Evolutionary conservation across 2,329 filamentous ascomycete species (phyloP).

Genomic region (Dactylellina parvicollis): DNA sequence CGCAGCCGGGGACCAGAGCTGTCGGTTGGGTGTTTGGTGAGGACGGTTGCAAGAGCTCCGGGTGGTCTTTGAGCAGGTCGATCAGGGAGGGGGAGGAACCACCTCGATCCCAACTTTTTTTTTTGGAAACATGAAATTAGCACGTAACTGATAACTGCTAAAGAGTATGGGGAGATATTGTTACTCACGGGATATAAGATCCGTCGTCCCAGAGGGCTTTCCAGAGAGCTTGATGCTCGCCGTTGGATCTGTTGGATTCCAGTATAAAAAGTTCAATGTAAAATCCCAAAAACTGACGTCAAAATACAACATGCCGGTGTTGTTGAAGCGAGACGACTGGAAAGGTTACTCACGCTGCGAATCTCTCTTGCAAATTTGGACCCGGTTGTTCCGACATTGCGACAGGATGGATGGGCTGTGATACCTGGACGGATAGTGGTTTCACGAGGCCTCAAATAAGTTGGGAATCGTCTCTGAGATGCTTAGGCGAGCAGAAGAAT

Average conservation of each 20-base stretch:
- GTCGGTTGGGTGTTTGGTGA: slow-evolving; percentile 60
- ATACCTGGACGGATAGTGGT: background rate
- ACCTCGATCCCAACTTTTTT: slow-evolving; percentile 66
- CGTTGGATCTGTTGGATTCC: slow-evolving; percentile 18
- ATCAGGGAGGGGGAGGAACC: slow-evolving; percentile 67
- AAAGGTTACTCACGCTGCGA: slow-evolving; percentile 38
- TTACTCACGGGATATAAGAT: slow-evolving; percentile 27
- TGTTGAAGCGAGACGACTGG: background rate
- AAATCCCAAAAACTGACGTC: background rate
- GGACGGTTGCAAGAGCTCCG: slow-evolving; percentile 58
- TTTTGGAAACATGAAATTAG: background rate
- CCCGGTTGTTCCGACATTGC: slow-evolving; percentile 31
- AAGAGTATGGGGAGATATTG: background rate
- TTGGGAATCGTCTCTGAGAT: no score
- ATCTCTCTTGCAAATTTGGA: slow-evolving; percentile 23
- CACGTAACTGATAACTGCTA: no score
- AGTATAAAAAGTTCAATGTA: background rate
- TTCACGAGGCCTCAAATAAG: slow-evolving; percentile 2
- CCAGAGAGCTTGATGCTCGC: slow-evolving; percentile 36
- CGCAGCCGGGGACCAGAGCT: slow-evolving; percentile 81
- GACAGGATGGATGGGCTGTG: background rate
- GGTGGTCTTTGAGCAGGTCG: slow-evolving; percentile 65
- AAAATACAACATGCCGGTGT: background rate
- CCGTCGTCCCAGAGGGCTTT: slow-evolving; percentile 37
- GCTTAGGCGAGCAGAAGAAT: no score